A percentile compares a stretch with the other conserved stretches of the same genome.
Evolutionary conservation across 169 alveolate species (phyloP).

Genomic region (Cryptosporidium sp.): DNA sequence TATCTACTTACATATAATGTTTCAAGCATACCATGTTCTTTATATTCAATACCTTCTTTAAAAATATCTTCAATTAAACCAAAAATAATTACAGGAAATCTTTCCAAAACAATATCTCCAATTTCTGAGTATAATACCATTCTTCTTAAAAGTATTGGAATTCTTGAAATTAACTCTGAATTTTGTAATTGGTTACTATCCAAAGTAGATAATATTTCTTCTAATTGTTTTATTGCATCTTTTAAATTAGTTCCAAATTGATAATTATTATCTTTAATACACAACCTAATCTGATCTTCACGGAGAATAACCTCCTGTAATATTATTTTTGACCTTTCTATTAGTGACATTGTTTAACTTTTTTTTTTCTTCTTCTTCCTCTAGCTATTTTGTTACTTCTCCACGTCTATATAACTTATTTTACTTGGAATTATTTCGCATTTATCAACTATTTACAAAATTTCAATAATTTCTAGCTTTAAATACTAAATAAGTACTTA

Average conservation of each 20-base stretch:
- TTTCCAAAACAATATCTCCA: slow-evolving; percentile 14
- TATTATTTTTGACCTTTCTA: not conserved
- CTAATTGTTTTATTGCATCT: not conserved
- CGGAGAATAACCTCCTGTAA: not conserved
- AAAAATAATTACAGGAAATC: slow-evolving; percentile 29
- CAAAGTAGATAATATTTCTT: not conserved
- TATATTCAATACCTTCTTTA: not conserved
- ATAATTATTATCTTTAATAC: not conserved
- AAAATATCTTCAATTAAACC: slow-evolving; percentile 1
- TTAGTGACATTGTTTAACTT: not conserved
- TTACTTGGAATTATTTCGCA: not conserved
- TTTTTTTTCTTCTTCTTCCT: not conserved
- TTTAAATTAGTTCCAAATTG: not conserved
- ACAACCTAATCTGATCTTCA: not conserved
- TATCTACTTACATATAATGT: not conserved
- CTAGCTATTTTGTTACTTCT: not conserved
- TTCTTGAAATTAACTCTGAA: not conserved
- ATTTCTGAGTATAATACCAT: slow-evolving; percentile 6
- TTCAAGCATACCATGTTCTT: not conserved
- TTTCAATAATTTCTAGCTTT: not conserved
- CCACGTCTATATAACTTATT: not conserved
- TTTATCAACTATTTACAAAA: not conserved
- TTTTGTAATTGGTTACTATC: not conserved
- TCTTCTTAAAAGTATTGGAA: not conserved
- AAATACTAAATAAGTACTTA: not conserved